A percentile compares a stretch with the other conserved stretches of the same genome.
phyloP scores from a whole-genome alignment of 2,329 filamentous ascomycete species.

The Rutstroemia sydowiana region DNA sequence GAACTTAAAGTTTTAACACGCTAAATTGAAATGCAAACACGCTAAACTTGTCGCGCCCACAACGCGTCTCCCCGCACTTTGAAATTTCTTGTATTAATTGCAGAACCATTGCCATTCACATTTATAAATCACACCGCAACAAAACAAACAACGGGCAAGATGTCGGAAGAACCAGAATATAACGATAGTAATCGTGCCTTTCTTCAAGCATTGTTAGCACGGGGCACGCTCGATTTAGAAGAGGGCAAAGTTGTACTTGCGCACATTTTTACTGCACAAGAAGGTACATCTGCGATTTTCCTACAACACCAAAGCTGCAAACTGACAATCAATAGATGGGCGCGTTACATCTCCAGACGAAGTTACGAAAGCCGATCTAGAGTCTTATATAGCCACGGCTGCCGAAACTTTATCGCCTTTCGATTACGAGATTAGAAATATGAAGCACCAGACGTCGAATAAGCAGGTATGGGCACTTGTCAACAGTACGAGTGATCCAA shows the following conservation, averaged over 20 bases:
- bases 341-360: conserved; percentile 47
- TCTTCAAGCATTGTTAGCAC: conserved; percentile 77
- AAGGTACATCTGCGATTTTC: conserved; percentile 14
- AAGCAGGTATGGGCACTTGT: conserved; percentile 74
- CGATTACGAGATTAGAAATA: conserved; percentile 80
- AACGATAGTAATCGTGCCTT: conserved; percentile 74
- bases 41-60: neutral
- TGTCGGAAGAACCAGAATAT: conserved; percentile 13
- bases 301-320: neutral
- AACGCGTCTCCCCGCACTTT: neutral
- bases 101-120: no score
- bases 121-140: neutral
- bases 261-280: conserved; percentile 54
- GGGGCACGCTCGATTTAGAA: conserved; percentile 67
- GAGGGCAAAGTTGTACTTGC: conserved; percentile 70
- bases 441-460: conserved; percentile 58
- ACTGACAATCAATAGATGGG: conserved; percentile 30
- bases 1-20: neutral
- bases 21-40: neutral
- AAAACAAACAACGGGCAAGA: neutral
- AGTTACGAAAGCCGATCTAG: conserved; percentile 61
- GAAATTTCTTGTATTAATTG: neutral
- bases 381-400: conserved; percentile 60
- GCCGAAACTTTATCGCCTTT: conserved; percentile 69
- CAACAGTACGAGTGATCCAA: conserved; percentile 76